Percentiles rank a stretch among this genome's conserved stretches.
These are phyloP conservation scores for Camelina laxa DNA, from an alignment of 345 rosid species.

Conservation along the genomic window DNA sequence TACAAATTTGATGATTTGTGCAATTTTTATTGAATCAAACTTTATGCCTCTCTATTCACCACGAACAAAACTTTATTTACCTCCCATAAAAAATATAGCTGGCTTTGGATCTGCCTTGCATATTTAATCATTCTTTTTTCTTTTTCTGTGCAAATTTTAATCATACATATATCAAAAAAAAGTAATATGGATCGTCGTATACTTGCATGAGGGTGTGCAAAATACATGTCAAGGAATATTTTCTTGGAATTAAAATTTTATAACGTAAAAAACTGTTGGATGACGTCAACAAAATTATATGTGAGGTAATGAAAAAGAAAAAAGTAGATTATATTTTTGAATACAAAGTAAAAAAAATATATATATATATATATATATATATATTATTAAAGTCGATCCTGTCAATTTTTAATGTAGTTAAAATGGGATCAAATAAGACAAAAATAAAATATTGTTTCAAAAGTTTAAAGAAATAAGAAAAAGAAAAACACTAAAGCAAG, in stretches of 20 bases:
- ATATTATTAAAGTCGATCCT: constrained; percentile 2
- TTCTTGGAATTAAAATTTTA: no score
- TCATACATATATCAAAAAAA: not conserved
- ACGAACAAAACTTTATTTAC: not conserved
- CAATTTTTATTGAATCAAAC: no score
- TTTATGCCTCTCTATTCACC: not conserved
- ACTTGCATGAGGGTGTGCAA: not conserved
- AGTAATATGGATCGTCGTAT: not conserved
- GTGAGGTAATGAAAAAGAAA: not conserved
- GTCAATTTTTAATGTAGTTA: constrained; percentile 16
- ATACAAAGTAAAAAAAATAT: not conserved
- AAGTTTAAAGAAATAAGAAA: not conserved
- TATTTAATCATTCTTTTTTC: not conserved
- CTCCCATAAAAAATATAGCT: not conserved
- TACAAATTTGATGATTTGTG: not conserved
- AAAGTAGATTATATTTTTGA: not conserved
- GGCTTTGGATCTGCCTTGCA: not conserved
- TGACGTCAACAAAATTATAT: not conserved
- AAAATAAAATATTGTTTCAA: constrained; percentile 4
- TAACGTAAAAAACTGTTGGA: not conserved
- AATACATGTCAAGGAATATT: not conserved
- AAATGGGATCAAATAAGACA: constrained; percentile 39
- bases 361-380: not conserved
- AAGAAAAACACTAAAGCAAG: constrained; percentile 7
- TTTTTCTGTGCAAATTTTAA: no score